Percentiles rank a stretch among this genome's conserved stretches.
Conservation (phyloP, 768 basidiomycete genomes). For the Termitomyces sp. region DNA sequence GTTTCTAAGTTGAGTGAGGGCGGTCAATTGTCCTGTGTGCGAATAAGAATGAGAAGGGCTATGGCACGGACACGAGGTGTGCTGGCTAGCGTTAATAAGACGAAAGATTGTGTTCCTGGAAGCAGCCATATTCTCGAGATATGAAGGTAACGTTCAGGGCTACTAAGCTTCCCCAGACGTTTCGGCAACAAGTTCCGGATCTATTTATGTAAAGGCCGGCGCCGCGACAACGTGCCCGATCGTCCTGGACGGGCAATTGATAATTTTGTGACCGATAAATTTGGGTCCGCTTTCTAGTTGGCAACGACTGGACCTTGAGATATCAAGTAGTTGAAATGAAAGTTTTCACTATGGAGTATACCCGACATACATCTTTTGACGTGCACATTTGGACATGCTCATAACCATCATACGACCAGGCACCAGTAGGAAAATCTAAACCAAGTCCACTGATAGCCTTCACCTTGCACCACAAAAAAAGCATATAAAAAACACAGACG, state of each 20-base stretch:
- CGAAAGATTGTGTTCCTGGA: conserved; percentile 63
- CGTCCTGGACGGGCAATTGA: conserved; percentile 1
- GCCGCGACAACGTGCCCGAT: conserved; percentile 8
- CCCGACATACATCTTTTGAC: no score
- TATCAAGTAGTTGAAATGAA: not conserved
- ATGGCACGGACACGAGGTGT: conserved; percentile 77
- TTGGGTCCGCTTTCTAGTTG: not conserved
- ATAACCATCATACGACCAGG: not conserved
- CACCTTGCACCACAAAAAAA: not conserved
- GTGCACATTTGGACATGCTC: not conserved
- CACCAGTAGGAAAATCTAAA: not conserved
- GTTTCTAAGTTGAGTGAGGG: conserved; percentile 59
- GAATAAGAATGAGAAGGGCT: conserved; percentile 44
- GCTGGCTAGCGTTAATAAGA: conserved; percentile 71
- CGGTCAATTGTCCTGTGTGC: conserved; percentile 37
- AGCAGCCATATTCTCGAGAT: conserved; percentile 34
- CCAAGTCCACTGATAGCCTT: not conserved
- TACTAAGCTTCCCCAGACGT: conserved; percentile 3
- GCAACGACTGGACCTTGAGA: not conserved
- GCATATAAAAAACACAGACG: not conserved
- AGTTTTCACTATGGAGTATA: not conserved
- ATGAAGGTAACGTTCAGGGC: not conserved
- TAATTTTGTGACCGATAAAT: not conserved
- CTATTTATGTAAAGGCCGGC: not conserved
- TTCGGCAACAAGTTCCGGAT: not conserved